Evolutionary conservation across 257 asterid genomes (phyloP).

Genomic region (Solanum corneliomulleri): DNA sequence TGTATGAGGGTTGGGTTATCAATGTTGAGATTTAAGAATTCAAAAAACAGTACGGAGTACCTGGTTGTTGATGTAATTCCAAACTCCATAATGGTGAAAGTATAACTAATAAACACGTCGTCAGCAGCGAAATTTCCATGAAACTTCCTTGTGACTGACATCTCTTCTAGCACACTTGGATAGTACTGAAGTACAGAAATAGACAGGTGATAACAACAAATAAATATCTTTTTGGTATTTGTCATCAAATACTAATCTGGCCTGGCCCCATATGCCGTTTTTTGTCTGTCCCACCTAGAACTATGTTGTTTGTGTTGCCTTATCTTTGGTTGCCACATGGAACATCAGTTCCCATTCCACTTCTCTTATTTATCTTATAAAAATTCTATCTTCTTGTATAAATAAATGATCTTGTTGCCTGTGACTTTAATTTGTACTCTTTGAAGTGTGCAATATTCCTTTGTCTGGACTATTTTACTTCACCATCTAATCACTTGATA

Average conservation of each 20-base stretch:
- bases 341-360: neutral
- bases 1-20: neutral
- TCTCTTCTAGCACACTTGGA: neutral
- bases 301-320: neutral
- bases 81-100: neutral
- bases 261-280: neutral
- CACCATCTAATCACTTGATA: neutral
- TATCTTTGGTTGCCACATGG: neutral
- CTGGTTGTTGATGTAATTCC: neutral
- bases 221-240: neutral
- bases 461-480: neutral
- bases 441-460: neutral
- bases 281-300: neutral
- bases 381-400: neutral
- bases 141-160: conserved; percentile 14
- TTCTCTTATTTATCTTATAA: neutral
- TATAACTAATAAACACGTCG: neutral
- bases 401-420: neutral
- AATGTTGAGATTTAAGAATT: neutral
- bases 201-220: neutral
- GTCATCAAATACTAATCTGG: neutral
- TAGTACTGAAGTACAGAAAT: conserved; percentile 6
- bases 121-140: conserved; percentile 22
- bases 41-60: neutral
- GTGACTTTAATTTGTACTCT: neutral